A percentile compares a stretch with the other conserved stretches of the same genome.
Evolutionary conservation across 208 protist species (phyloP).

Genomic region (Wallacemonas sp.): DNA sequence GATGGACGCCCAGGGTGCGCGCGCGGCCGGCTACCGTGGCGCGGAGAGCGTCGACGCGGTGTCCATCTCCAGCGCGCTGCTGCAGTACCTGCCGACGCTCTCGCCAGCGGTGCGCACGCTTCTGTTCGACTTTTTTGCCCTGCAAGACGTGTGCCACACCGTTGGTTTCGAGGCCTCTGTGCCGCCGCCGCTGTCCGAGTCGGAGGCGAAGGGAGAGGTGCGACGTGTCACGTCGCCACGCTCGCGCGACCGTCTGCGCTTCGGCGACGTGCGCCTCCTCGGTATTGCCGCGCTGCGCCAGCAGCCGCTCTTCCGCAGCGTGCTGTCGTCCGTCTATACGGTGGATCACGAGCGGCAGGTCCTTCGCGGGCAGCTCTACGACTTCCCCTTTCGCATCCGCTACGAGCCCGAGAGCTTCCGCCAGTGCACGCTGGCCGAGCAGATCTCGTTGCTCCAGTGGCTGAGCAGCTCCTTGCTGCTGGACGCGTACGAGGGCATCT

Average conservation of each 20-base stretch:
- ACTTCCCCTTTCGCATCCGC: slow-evolving; percentile 60
- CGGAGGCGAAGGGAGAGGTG: not conserved
- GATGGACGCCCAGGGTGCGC: not conserved
- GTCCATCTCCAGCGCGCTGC: slow-evolving; percentile 42
- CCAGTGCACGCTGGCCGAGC: slow-evolving; percentile 38
- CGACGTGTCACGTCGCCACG: not conserved
- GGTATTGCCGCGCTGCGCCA: slow-evolving; percentile 52
- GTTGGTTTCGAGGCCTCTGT: slow-evolving; percentile 38
- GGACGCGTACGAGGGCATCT: slow-evolving; percentile 42
- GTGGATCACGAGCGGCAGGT: slow-evolving; percentile 67
- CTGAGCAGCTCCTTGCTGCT: slow-evolving; percentile 73
- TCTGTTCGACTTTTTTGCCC: slow-evolving; percentile 73
- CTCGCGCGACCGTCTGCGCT: slow-evolving; percentile 40
- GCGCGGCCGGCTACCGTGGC: not conserved
- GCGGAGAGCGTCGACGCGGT: slow-evolving; percentile 8
- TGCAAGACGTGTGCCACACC: slow-evolving; percentile 45
- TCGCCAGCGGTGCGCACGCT: slow-evolving; percentile 70
- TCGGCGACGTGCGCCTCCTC: slow-evolving; percentile 76
- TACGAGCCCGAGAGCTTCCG: slow-evolving; percentile 56
- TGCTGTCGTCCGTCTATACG: slow-evolving; percentile 47
- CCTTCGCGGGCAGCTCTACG: slow-evolving; percentile 45
- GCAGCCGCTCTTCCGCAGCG: slow-evolving; percentile 44
- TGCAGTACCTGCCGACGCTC: slow-evolving; percentile 52
- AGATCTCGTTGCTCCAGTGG: slow-evolving; percentile 71
- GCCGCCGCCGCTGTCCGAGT: not conserved